These are phyloP conservation scores for Eucalyptus pauciflora DNA, from an alignment of 345 rosid genomes.

Conservation along the genomic window DNA sequence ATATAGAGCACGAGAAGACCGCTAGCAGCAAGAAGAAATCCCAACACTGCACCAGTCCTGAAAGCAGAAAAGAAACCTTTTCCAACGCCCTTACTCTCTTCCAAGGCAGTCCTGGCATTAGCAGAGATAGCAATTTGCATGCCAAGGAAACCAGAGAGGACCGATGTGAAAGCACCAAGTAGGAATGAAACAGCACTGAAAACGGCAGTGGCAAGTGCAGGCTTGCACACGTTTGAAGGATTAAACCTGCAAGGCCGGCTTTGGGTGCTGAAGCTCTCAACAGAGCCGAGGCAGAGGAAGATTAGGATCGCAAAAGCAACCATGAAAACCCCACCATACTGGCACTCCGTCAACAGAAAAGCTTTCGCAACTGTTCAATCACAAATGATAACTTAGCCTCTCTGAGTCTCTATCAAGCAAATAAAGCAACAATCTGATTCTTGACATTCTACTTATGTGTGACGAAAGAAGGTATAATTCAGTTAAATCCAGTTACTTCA, in stretches of 20 bases:
- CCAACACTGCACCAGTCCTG: background rate
- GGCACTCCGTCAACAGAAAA: background rate
- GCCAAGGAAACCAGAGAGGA: conserved; percentile 22
- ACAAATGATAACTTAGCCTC: background rate
- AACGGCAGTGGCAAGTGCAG: background rate
- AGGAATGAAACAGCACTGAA: background rate
- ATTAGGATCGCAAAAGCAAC: background rate
- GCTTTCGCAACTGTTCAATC: background rate
- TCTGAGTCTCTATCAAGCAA: background rate
- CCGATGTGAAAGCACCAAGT: conserved; percentile 27
- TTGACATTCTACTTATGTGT: background rate
- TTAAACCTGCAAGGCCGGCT: background rate
- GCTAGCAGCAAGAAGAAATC: background rate
- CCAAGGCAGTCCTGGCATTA: conserved; percentile 22
- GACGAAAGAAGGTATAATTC: background rate
- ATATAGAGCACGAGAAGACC: background rate
- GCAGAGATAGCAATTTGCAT: conserved; percentile 31
- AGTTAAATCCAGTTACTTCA: background rate
- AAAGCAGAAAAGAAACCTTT: background rate
- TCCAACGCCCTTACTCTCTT: conserved; percentile 15
- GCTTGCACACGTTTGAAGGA: background rate
- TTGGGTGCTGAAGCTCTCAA: background rate
- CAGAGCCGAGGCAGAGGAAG: background rate
- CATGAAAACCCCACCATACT: background rate
- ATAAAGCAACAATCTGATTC: background rate